Percentiles rank a stretch among this genome's conserved stretches.
Conservation (phyloP, 306 rosid species). For the Psophocarpus tetragonolobus region DNA sequence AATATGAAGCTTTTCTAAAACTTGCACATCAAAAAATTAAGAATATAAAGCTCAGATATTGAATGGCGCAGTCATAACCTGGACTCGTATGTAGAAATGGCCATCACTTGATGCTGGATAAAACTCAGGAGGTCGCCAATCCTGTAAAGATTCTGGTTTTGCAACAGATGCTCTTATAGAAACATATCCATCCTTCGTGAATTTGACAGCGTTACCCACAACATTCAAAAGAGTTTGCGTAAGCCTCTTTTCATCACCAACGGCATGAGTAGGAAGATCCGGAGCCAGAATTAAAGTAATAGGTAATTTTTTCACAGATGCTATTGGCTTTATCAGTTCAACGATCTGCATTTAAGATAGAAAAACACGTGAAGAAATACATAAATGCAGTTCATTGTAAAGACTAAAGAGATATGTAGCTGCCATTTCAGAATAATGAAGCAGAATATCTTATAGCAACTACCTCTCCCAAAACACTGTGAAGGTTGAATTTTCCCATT, state of each 20-base stretch:
- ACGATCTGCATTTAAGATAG: constrained; percentile 50
- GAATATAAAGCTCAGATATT: constrained; percentile 7
- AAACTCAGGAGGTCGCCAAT: constrained; percentile 76
- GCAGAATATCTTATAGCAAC: constrained; percentile 3
- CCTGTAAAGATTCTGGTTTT: constrained; percentile 74
- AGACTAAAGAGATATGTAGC: constrained; percentile 1
- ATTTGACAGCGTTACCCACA: constrained; percentile 88
- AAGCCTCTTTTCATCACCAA: constrained; percentile 84
- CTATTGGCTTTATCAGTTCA: constrained; percentile 76
- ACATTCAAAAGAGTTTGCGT: constrained; percentile 75
- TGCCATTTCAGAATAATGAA: constrained; percentile 21
- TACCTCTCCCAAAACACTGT: constrained; percentile 76
- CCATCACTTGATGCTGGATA: constrained; percentile 66
- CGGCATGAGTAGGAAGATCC: constrained; percentile 70
- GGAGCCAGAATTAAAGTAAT: constrained; percentile 73
- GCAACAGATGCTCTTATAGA: constrained; percentile 75
- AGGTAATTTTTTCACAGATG: constrained; percentile 77
- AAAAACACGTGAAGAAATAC: constrained; percentile 14
- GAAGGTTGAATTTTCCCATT: constrained; percentile 70
- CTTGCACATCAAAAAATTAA: neutral
- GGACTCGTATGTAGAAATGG: constrained; percentile 71
- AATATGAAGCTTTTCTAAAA: neutral
- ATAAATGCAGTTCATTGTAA: constrained; percentile 9
- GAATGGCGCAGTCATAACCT: constrained; percentile 48
- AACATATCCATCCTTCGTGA: constrained; percentile 81